Percentiles rank a stretch among this genome's conserved stretches.
Evolutionary conservation across 1,284 basidiomycete species (phyloP).

Genomic region (Austroboletus novae-zelandiae): DNA sequence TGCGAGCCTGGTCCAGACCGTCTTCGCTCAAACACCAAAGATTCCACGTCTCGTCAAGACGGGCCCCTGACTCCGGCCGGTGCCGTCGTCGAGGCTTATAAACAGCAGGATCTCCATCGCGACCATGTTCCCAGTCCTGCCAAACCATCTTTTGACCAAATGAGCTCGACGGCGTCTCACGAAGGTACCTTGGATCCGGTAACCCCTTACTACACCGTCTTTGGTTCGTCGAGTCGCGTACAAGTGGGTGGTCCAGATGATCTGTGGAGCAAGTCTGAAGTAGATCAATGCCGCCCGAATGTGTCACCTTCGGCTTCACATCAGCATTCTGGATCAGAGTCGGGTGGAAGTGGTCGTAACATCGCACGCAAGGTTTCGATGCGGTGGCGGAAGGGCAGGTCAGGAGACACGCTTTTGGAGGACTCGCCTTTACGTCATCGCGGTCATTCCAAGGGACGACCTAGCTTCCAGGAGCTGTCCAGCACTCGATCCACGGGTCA

Average conservation of each 20-base stretch:
- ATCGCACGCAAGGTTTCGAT: constrained; percentile 40
- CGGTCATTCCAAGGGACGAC: constrained; percentile 23
- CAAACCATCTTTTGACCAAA: constrained; percentile 9
- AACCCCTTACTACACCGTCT: constrained; percentile 53
- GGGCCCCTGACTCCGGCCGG: constrained; percentile 52
- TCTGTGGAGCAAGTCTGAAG: constrained; percentile 5
- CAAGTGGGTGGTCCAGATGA: constrained; percentile 45
- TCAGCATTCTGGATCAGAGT: constrained; percentile 12
- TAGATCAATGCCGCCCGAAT: background rate
- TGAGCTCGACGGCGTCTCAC: constrained; percentile 7
- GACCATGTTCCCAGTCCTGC: constrained; percentile 9
- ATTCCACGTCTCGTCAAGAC: background rate
- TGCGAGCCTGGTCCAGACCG: background rate
- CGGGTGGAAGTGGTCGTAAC: constrained; percentile 8
- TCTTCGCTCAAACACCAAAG: background rate
- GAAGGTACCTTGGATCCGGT: constrained; percentile 20
- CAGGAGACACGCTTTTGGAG: constrained; percentile 16
- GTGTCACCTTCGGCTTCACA: constrained; percentile 2
- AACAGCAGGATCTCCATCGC: constrained; percentile 42
- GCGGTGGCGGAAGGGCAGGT: constrained; percentile 38
- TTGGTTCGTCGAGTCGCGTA: constrained; percentile 45
- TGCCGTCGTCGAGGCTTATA: constrained; percentile 57
- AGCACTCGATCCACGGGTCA: constrained; percentile 6
- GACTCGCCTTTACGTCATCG: constrained; percentile 3
- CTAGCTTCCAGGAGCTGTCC: constrained; percentile 38